phyloP scores from a whole-genome alignment of 352 stramenopile genomes.

The Aphanomyces invadans region DNA sequence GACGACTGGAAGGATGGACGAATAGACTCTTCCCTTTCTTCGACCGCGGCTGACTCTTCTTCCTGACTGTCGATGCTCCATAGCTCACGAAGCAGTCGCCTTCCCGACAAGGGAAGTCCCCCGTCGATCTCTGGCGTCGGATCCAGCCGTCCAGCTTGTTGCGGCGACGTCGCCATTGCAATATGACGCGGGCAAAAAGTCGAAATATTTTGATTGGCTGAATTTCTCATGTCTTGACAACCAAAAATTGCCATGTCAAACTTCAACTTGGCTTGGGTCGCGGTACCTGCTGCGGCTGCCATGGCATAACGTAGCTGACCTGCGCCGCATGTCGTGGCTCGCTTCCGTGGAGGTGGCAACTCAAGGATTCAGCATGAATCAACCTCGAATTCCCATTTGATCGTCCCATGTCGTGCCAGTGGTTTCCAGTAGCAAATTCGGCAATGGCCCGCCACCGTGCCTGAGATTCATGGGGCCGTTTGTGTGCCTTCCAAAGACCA shows the following conservation, averaged over 20 bases:
- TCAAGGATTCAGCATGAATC: too few species aligned
- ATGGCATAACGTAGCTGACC: too few species aligned
- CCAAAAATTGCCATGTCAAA: neutral
- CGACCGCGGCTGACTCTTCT: neutral
- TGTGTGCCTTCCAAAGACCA: too few species aligned
- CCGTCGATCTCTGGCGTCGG: neutral
- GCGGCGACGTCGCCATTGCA: neutral
- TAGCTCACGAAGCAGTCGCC: conserved; percentile 16
- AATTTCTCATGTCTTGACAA: neutral
- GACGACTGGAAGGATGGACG: conserved; percentile 3
- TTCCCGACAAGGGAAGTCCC: neutral
- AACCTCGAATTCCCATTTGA: too few species aligned
- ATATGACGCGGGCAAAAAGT: neutral
- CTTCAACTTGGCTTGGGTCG: neutral
- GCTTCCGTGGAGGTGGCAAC: too few species aligned
- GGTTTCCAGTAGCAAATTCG: too few species aligned
- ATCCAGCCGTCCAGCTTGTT: neutral
- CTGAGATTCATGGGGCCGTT: too few species aligned
- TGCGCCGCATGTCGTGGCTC: too few species aligned
- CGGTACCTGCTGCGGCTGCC: too few species aligned
- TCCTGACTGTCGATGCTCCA: conserved; percentile 21
- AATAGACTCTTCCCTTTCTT: neutral
- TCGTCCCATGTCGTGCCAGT: too few species aligned
- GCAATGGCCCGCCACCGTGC: too few species aligned
- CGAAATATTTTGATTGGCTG: neutral